A percentile compares a stretch with the other conserved stretches of the same genome.
Conservation (phyloP, 2,329 filamentous ascomycete genomes). For the Phaeosphaeria sp. region DNA sequence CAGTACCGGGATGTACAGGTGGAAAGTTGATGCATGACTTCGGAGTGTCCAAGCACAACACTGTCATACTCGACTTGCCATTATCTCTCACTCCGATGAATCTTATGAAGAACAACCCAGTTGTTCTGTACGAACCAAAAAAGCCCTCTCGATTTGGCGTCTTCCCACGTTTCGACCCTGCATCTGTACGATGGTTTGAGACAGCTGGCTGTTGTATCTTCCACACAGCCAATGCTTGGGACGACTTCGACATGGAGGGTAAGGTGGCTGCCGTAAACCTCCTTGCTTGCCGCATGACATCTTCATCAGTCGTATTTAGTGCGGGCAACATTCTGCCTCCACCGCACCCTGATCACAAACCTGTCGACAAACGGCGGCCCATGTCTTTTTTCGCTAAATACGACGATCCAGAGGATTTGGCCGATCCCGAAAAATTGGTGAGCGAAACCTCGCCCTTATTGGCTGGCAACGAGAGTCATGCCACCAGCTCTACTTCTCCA, state of each 20-base stretch:
- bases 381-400: slow-evolving; percentile 58
- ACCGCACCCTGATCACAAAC: slow-evolving; percentile 28
- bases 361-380: slow-evolving; percentile 26
- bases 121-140: slow-evolving; percentile 65
- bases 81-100: slow-evolving; percentile 70
- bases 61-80: slow-evolving; percentile 73
- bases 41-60: slow-evolving; percentile 68
- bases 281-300: slow-evolving; percentile 71
- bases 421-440: slow-evolving; percentile 34
- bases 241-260: slow-evolving; percentile 50
- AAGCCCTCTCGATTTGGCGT: slow-evolving; percentile 69
- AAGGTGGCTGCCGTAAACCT: slow-evolving; percentile 62
- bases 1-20: slow-evolving; percentile 66
- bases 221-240: slow-evolving; percentile 76
- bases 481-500: slow-evolving; percentile 8
- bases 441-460: slow-evolving; percentile 35
- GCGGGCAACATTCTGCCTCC: slow-evolving; percentile 68
- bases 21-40: slow-evolving; percentile 82
- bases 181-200: slow-evolving; percentile 69
- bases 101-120: slow-evolving; percentile 61
- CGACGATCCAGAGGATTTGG: slow-evolving; percentile 39
- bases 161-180: slow-evolving; percentile 67
- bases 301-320: slow-evolving; percentile 68
- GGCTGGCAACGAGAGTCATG: neutral
- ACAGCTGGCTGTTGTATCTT: slow-evolving; percentile 73